Conservation (phyloP, 2,329 filamentous ascomycete genomes). For the Pseudocercospora ulei region DNA sequence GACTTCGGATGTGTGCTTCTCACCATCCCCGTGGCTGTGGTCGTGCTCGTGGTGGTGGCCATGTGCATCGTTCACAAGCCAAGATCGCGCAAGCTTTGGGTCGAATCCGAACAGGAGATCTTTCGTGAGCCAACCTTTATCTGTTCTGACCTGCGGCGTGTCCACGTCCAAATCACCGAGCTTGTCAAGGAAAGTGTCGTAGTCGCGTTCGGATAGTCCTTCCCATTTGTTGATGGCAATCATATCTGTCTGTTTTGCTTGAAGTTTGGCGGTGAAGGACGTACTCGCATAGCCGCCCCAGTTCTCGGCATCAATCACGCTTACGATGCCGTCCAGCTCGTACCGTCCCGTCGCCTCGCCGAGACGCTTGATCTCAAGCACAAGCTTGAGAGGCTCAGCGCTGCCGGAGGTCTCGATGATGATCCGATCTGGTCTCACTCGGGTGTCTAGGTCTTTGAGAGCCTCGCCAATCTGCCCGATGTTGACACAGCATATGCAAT, state of each 20-base stretch:
- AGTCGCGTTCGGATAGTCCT: constrained; percentile 57
- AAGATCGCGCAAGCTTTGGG: constrained; percentile 57
- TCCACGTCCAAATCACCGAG: constrained; percentile 74
- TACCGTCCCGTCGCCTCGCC: constrained; percentile 60
- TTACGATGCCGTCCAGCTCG: constrained; percentile 75
- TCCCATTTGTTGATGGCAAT: constrained; percentile 95
- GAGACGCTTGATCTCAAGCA: constrained; percentile 78
- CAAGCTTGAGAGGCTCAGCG: constrained; percentile 72
- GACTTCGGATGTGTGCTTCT: constrained; percentile 69
- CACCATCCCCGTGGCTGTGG: constrained; percentile 35
- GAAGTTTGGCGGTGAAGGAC: constrained; percentile 75
- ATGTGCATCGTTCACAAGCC: constrained; percentile 33
- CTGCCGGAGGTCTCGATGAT: constrained; percentile 87
- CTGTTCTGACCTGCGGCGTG: constrained; percentile 68
- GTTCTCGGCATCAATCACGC: constrained; percentile 88
- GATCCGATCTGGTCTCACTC: constrained; percentile 64
- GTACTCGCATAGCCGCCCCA: constrained; percentile 90
- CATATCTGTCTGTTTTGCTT: constrained; percentile 81
- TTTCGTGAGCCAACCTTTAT: constrained; percentile 66
- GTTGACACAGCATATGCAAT: constrained; percentile 97
- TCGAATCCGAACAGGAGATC: constrained; percentile 82
- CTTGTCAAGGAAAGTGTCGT: constrained; percentile 68
- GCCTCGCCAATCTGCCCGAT: constrained; percentile 81
- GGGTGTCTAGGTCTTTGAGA: constrained; percentile 59
- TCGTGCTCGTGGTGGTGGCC: constrained; percentile 37